phyloP scores from a whole-genome alignment of 371 early-diverging fungal genomes.

The Lichtheimia ramosa region DNA sequence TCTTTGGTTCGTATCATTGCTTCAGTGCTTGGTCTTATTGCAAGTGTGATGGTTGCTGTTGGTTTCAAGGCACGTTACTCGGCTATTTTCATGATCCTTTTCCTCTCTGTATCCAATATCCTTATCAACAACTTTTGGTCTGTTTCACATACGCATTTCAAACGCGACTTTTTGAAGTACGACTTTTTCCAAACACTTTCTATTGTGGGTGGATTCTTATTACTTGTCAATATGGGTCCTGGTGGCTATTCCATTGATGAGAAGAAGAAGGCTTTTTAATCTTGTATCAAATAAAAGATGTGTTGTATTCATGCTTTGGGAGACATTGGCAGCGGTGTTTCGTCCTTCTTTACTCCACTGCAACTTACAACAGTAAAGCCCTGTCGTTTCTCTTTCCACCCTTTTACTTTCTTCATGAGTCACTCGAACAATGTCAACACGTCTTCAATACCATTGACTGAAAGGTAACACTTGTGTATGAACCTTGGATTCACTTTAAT shows the following conservation, averaged over 20 bases:
- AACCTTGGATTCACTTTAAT: no score
- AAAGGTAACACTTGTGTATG: background rate
- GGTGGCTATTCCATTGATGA: conserved; percentile 90
- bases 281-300: background rate
- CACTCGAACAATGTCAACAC: background rate
- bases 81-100: conserved; percentile 84
- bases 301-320: background rate
- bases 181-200: conserved; percentile 97
- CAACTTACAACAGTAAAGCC: background rate
- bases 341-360: background rate
- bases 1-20: conserved; percentile 65
- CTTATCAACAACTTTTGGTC: conserved; percentile 95
- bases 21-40: conserved; percentile 68
- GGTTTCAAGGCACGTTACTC: conserved; percentile 96
- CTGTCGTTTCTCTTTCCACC: background rate
- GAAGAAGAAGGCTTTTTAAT: conserved; percentile 91
- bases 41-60: conserved; percentile 89
- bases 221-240: conserved; percentile 87
- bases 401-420: conserved; percentile 4
- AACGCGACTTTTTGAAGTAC: conserved; percentile 90
- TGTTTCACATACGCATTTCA: conserved; percentile 66
- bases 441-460: conserved; percentile 13
- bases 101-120: conserved; percentile 84
- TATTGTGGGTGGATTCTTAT: conserved; percentile 89
- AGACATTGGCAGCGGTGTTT: background rate